Base-by-base conservation (phyloP, 2,329 filamentous ascomycete species). In the Trichoderma sp. region DNA sequence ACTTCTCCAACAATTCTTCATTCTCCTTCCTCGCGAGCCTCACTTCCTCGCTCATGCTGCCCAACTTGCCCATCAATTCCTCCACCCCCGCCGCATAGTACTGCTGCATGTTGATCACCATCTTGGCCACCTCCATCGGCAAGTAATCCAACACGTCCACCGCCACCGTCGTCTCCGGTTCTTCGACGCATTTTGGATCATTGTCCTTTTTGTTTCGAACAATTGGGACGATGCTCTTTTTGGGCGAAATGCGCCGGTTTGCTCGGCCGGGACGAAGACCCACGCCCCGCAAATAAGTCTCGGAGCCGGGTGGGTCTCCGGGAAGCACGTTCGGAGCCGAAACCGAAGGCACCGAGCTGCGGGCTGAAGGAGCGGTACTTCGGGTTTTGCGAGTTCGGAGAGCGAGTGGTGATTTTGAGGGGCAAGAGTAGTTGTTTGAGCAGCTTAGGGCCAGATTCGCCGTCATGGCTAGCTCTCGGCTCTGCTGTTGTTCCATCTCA, bases 71-170 rank as follows among this genome's bases (percentile, higher is more conserved):
- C 64, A 60, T 72, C 26, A 78, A 64, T 0, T 61, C 71, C 18
- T 73, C 63, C 1, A 78, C 70, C 11, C 77, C 74, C 3, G 71
- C 47, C 1, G 53, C 63, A 11, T 78, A 78, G 8, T 75, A 56
- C n/a, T 75, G 73, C 7, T 76, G 75, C 72, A 78, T 75, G 3
- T 76, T 76, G 3, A 76, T 70, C 0, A 78, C 63, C 3, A 65
- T 53, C 6, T 58, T 58, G 2, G 75, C 73, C 2, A 78, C 30
- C 11, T 64, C 61, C 6, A 71, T 14, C 2, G 76, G 73, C 1
- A 74, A 70, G 8, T 70, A 56, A 2, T 74, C 60, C 61, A 11
- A 32, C 15, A 0, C 71, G 34, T 60, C 47, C 28, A n/a, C 47
- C 8, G 57, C 21, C 64, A 28, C 18, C 4, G 9, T 6, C 3